Evolutionary conservation across 2,329 filamentous ascomycete genomes (phyloP), one percentile per base, ranked within the genome.

Genomic region (Dactylellina haptotyla): DNA sequence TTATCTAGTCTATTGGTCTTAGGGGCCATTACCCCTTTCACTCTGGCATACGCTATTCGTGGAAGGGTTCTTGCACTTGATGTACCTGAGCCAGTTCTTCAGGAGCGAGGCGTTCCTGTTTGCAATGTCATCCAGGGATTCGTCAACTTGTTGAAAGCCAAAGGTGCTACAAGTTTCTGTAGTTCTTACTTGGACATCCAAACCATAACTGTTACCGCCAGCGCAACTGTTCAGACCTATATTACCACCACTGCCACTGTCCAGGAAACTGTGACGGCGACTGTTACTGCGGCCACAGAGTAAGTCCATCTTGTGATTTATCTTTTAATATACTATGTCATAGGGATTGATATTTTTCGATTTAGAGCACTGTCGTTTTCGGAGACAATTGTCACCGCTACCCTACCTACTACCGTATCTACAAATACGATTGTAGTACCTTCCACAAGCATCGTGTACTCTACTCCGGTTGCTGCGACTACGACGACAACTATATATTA

Each of bases 241-340:
- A 30, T 12, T 20, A 62, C 58, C 18, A 32, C 34, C n/a, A 63
- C 59, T 0, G n/a, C 43, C 12, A 51, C 45, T 1, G 18, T 62
- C 9, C 30, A 50, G 2, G 32, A 50, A n/a, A 62, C 58, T 2
- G 9, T 62, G 8, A 62, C 58, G n/a, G 14, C 20, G 16, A 51
- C 45, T 10, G 45, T 41, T 10, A 51, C 58, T 2, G 57, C 41
- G 1, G 57, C 57, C 20, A 61, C 57, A 39, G 57, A 50, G 57
- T 61, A 37, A 53, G n/a, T n/a, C n/a, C n/a, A n/a, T n/a, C n/a
- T n/a, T n/a, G n/a, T n/a, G n/a, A n/a, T n/a, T n/a, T n/a, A n/a
- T n/a, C n/a, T n/a, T n/a, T n/a, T n/a, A n/a, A n/a, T n/a, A n/a
- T n/a, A n/a, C n/a, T n/a, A n/a, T n/a, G n/a, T n/a, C n/a, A n/a